A percentile compares a stretch with the other conserved stretches of the same genome.
Evolutionary conservation across 345 rosid genomes (phyloP).

Genomic region (Sisymbrium irio): DNA sequence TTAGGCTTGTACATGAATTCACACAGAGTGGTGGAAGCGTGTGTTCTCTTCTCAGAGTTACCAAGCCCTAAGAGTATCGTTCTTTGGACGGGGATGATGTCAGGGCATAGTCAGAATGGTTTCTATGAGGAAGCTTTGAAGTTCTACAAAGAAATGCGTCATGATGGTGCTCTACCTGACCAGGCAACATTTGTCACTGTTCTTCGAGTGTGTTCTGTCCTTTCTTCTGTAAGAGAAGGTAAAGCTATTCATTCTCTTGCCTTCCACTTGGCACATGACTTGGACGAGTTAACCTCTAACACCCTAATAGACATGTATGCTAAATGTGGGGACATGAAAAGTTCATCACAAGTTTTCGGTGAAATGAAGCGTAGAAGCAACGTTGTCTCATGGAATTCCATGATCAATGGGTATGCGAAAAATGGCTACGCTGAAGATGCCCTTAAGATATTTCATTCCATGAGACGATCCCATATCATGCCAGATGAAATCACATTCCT

Average conservation of each 20-base stretch:
- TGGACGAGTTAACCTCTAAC: conserved; percentile 72
- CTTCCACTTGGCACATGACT: conserved; percentile 61
- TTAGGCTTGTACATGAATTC: conserved; percentile 76
- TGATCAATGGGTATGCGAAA: conserved; percentile 90
- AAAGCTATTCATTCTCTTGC: conserved; percentile 62
- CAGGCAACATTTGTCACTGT: conserved; percentile 90
- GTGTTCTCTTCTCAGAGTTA: conserved; percentile 59
- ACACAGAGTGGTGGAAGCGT: conserved; percentile 50
- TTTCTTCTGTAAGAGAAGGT: conserved; percentile 69
- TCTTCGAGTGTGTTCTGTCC: conserved; percentile 70
- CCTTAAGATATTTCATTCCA: conserved; percentile 50
- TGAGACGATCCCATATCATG: conserved; percentile 53
- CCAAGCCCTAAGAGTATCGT: conserved; percentile 55
- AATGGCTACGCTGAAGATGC: conserved; percentile 89
- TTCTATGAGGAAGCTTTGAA: conserved; percentile 64
- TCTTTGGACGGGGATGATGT: conserved; percentile 83
- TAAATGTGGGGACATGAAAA: conserved; percentile 81
- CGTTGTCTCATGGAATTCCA: conserved; percentile 83
- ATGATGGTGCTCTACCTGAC: conserved; percentile 57
- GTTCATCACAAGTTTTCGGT: conserved; percentile 58
- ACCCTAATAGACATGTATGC: conserved; percentile 95
- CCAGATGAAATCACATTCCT: conserved; percentile 94
- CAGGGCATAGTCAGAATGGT: conserved; percentile 71
- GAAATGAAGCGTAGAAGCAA: conserved; percentile 54
- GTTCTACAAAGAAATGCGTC: conserved; percentile 63